Percentiles rank a stretch among this genome's conserved stretches.
Evolutionary conservation across 176 grass and related monocot species (phyloP).

Genomic region (Phragmites australis): DNA sequence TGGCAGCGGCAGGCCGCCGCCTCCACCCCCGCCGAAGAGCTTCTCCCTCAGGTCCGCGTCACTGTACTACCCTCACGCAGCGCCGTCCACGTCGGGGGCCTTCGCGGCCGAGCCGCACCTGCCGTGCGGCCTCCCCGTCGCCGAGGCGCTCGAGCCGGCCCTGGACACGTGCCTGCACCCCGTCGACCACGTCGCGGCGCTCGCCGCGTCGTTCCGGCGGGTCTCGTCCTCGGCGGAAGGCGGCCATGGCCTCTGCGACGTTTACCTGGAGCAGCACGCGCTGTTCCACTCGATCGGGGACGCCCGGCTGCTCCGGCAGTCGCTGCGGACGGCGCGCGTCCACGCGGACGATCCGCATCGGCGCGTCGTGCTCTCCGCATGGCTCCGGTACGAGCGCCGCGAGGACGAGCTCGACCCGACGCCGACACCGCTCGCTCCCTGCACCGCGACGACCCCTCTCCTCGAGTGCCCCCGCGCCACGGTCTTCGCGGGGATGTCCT

Average conservation of each 20-base stretch:
- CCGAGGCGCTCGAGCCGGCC: slow-evolving; percentile 64
- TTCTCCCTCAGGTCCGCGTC: slow-evolving; percentile 69
- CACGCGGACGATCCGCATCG: slow-evolving; percentile 76
- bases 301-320: slow-evolving; percentile 61
- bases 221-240: slow-evolving; percentile 25
- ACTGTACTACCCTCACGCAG: slow-evolving; percentile 43
- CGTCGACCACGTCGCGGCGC: slow-evolving; percentile 68
- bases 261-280: slow-evolving; percentile 85
- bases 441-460: slow-evolving; percentile 61
- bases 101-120: slow-evolving; percentile 57
- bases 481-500: slow-evolving; percentile 42
- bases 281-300: slow-evolving; percentile 63
- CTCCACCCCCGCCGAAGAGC: slow-evolving; percentile 36
- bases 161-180: slow-evolving; percentile 70
- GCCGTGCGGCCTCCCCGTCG: slow-evolving; percentile 71
- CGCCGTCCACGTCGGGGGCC: slow-evolving; percentile 45
- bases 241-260: slow-evolving; percentile 63
- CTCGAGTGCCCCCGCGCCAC: slow-evolving; percentile 87
- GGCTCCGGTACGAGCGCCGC: slow-evolving; percentile 86
- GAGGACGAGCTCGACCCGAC: slow-evolving; percentile 77
- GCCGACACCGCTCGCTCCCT: slow-evolving; percentile 53
- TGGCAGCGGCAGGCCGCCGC: slow-evolving; percentile 32
- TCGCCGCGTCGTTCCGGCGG: slow-evolving; percentile 61
- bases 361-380: slow-evolving; percentile 84
- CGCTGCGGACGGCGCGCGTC: slow-evolving; percentile 64